Evolutionary conservation across 495 filamentous ascomycete genomes (phyloP), one percentile per base, ranked within the genome.

Genomic region (Xylaria castorea): DNA sequence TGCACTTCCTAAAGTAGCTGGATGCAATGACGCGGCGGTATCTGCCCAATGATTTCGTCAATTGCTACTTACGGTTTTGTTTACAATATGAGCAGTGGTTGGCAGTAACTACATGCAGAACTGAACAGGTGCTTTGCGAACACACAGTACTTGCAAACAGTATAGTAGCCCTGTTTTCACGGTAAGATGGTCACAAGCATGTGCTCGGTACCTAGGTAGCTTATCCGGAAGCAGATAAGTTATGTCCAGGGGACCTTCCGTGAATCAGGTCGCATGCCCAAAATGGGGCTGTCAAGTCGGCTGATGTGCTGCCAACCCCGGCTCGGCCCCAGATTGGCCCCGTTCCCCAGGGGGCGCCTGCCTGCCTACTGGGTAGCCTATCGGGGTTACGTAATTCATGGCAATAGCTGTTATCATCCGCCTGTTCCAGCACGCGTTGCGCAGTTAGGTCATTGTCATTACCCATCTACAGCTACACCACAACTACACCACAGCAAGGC

Each of bases 211-310:
- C 44, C 44, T 42, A 46, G 12, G 16, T n/a, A 20, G n/a, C 48
- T 32, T 57, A 8, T 32, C 53, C 53, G 53, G 27, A 57, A 57
- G 22, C 27, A 57, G 48, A 9, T 50, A n/a, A n/a, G n/a, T n/a
- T n/a, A n/a, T n/a, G 46, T n/a, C 1, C 46, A 50, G 51, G 25
- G 51, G 12, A 8, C 18, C n/a, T 30, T 16, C 11, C 11, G 11
- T 27, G 53, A 14, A 57, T 32, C 27, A 57, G 25, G 53, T 64
- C 22, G 38, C 36, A 64, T 27, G 61, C 36, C n/a, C 34, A 42
- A 22, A 25, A 64, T 18, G 61, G 61, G 36, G 61, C 61, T 64
- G 62, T 14, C 62, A 5, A n/a, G 62, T 65, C 62, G 62, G 62
- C 25, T 65, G 62, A 65, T 44, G 30, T 50, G 40, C 61, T 44